Evolutionary conservation across 2,329 filamentous ascomycete genomes (phyloP), one percentile per base, ranked within the genome.

Genomic region (Cytospora schulzeri): DNA sequence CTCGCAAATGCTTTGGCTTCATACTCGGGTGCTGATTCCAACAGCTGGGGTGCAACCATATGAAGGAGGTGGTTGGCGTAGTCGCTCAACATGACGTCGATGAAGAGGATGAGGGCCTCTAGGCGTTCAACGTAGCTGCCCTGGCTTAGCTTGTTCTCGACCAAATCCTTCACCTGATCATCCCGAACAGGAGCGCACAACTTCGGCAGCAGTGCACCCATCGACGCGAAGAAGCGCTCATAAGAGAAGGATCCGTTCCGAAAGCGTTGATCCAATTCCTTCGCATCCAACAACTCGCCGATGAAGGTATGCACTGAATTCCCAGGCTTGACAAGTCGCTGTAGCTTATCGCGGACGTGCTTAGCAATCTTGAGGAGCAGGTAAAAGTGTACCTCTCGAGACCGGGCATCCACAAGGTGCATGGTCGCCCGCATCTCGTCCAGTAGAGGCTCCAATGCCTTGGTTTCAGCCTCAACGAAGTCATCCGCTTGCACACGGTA

Each of bases 121-220:
- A 94, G 83, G 67, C 91, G 88, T 71, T 91, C 88, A 19, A 93
- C 90, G 71, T 93, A 85, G 72, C 88, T 84, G 4, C 87, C 85
- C 26, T 83, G 79, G 55, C 76, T 76, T 11, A 88, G 78, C 68
- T 86, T 84, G 66, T 88, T 86, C 57, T 89, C 84, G 1, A 88
- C 80, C 24, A 94, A 76, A 2, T 84, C 82, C 73, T 90, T 89
- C 64, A 92, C 89, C 72, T 92, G 88, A 4, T 85, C 86, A 71
- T 95, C 91, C n/a, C 91, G 83, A 72, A 91, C 88, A 0, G 91
- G 91, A 0, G 91, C 91, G 70, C 91, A 94, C 17, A 95, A 84
- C 73, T 91, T 91, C 7, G 91, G 91, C 57, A 95, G 80, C 55
- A 95, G 83, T 2, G 85, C 85, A 1, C 86, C 87, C 83, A 94